A percentile compares a stretch with the other conserved stretches of the same genome.
Conservation (phyloP, 495 filamentous ascomycete species). For the Hypomontagnella monticulosa region DNA sequence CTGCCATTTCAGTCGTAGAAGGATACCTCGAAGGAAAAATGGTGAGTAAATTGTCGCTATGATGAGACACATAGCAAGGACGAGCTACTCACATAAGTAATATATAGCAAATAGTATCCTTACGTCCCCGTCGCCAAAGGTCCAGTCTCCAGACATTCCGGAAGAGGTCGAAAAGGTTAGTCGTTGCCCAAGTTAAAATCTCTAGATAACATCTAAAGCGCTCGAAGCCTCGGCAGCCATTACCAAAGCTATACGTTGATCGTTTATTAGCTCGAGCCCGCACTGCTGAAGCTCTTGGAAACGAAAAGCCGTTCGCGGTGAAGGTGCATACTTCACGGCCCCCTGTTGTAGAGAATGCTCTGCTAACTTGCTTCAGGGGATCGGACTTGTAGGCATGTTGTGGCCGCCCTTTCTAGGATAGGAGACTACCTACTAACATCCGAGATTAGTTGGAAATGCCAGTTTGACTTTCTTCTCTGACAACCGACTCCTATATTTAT, state of each 20-base stretch:
- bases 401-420: conserved; percentile 1
- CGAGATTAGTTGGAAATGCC: conserved; percentile 40
- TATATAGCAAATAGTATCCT: conserved; percentile 14
- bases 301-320: conserved; percentile 31
- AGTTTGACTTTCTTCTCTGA: conserved; percentile 53
- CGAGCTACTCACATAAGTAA: neutral
- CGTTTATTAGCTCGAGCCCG: conserved; percentile 33
- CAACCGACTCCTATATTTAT: conserved; percentile 44
- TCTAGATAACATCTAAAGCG: neutral
- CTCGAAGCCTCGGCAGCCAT: conserved; percentile 9
- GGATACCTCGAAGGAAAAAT: conserved; percentile 25
- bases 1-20: conserved; percentile 45
- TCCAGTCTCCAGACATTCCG: neutral
- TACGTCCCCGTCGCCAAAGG: conserved; percentile 9
- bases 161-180: conserved; percentile 3
- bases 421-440: conserved; percentile 1
- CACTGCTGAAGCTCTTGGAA: conserved; percentile 14
- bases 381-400: conserved; percentile 19
- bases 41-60: conserved; percentile 4
- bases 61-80: neutral
- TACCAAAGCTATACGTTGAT: conserved; percentile 41
- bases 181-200: neutral
- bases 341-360: neutral
- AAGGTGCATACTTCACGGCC: conserved; percentile 28
- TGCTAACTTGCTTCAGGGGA: conserved; percentile 16